Conservation (phyloP, 305 asterid genomes). For the Coffea humblotiana region DNA sequence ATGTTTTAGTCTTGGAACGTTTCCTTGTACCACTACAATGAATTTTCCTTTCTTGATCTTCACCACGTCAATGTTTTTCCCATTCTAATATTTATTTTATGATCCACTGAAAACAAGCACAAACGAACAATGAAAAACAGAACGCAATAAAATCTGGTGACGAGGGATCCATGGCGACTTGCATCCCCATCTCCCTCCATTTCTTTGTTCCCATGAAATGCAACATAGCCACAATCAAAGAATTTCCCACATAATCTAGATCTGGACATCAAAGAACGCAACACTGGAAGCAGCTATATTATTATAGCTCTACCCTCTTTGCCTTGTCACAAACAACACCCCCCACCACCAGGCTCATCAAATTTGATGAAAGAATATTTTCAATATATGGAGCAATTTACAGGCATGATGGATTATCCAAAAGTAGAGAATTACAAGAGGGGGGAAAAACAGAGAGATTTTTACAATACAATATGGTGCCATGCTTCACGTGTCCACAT, state of each 20-base stretch:
- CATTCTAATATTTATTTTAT: too few species aligned
- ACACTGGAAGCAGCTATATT: too few species aligned
- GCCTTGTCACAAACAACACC: conserved; percentile 10
- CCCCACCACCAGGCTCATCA: background rate
- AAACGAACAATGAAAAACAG: background rate
- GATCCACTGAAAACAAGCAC: background rate
- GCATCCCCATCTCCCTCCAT: conserved; percentile 6
- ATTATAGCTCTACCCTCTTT: background rate
- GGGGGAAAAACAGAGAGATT: background rate
- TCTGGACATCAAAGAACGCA: too few species aligned
- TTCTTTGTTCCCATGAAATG: background rate
- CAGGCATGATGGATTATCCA: conserved; percentile 7
- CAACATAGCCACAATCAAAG: background rate
- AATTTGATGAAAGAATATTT: background rate
- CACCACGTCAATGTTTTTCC: too few species aligned
- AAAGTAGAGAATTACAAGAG: background rate
- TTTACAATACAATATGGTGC: conserved; percentile 13
- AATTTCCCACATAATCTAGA: background rate
- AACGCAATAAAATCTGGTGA: background rate
- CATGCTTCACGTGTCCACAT: conserved; percentile 8
- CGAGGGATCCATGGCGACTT: background rate
- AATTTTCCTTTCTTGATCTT: background rate
- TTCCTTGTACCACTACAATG: background rate
- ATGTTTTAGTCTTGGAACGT: background rate
- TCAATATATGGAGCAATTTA: conserved; percentile 18